These are phyloP conservation scores for Pseudogymnoascus verrucosus DNA, from an alignment of 2,329 filamentous ascomycete genomes.

Conservation along the genomic window DNA sequence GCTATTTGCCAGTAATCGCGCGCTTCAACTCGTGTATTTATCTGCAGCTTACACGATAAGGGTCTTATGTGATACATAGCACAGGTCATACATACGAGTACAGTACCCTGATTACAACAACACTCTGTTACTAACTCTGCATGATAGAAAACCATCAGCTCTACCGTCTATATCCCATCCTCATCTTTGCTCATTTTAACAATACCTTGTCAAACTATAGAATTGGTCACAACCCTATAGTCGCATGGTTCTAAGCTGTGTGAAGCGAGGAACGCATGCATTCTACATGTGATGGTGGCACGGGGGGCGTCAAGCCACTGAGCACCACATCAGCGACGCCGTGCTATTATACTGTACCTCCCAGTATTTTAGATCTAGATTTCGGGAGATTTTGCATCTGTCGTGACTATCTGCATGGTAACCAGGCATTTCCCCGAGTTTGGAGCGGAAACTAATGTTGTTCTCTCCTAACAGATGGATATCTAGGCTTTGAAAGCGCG, in stretches of 20 bases:
- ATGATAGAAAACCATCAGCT: neutral
- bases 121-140: neutral
- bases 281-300: constrained; percentile 5
- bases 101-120: neutral
- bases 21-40: neutral
- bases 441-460: neutral
- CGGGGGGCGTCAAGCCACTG: neutral
- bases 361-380: neutral
- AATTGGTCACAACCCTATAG: neutral
- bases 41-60: neutral
- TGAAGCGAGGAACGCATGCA: neutral
- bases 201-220: neutral
- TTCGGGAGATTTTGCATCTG: neutral
- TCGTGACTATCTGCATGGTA: neutral
- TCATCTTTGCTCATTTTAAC: neutral
- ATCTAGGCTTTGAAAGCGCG: neutral
- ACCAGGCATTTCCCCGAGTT: neutral
- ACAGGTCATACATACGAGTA: too few relatives aligned
- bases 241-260: neutral
- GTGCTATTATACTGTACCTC: neutral
- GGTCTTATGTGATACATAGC: neutral
- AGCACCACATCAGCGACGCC: neutral
- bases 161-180: too few relatives aligned
- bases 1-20: neutral
- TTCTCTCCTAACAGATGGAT: neutral